Base-by-base conservation (phyloP, 306 rosid genomes). In the Cyclanthera cordifolia region DNA sequence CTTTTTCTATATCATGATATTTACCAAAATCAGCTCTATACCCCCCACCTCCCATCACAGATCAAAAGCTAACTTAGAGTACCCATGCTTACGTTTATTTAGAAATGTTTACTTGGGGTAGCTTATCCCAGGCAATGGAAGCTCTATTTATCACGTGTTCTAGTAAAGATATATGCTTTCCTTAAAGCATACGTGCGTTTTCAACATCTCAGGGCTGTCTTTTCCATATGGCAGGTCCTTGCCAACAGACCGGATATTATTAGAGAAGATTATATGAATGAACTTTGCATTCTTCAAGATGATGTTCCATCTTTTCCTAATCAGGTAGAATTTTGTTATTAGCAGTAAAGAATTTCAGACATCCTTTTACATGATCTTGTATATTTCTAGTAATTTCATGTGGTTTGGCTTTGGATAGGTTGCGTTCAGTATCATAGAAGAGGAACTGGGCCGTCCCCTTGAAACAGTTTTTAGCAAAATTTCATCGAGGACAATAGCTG, bases 251-350 rank as follows among this genome's bases (percentile, higher is more conserved):
- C 99, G 5, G 99, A 93, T 74, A 93, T 93, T 71, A 90, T 93
- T 17, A 86, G 99, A 83, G 99, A 93, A 86, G 99, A 93, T 83
- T 93, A 93, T 79, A 90, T 93, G 99, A 93, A 88, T 78, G 99
- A 93, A 70, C 97, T 93, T 46, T 93, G 99, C 86, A 90, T 93
- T 80, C 99, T 93, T 79, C 99, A 93, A 81, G 97, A 93, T 69
- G 99, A 93, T n/a, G 99, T 93, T 81, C 99, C 99, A 61, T 47
- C 99, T 67, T 93, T 93, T 81, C 97, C 99, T 55, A 90, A 88
- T 78, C 82, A 90, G 87, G 99, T 93, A 74, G 69, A 73, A 54
- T 19, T 71, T 73, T 58, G 72, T 72, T 37, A 49, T 69, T 16
- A 4, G 37, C 47, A 27, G 69, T 50, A 34, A 41, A 30, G 30